Evolutionary conservation across 768 basidiomycete genomes (phyloP), one percentile per base, ranked within the genome.

Genomic region (Gloeopeniophorella convolvens): DNA sequence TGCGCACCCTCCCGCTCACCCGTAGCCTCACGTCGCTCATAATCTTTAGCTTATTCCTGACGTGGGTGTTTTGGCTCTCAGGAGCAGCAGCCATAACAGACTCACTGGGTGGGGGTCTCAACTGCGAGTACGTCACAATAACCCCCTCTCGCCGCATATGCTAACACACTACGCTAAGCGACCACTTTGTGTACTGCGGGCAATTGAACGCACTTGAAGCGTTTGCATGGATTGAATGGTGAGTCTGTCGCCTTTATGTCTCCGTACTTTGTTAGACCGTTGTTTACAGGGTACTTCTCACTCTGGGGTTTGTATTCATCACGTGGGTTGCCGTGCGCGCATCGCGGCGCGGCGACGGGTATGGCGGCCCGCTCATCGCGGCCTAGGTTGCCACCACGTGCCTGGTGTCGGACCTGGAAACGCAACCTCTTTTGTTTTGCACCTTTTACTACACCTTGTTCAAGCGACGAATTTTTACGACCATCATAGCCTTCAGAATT

Each of bases 141-240:
- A 5, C 33, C 23, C n/a, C 3, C 31, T 18, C 34, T 46, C 21
- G 35, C 31, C 15, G 23, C 18, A 18, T n/a, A 18, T 36, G 5
- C n/a, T n/a, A n/a, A n/a, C n/a, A n/a, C n/a, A n/a, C n/a, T n/a
- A n/a, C 23, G 10, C 34, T 1, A 35, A 58, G 57, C 31, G 2
- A 26, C 12, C 23, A 35, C 26, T 42, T 45, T 15, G 20, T 57
- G 20, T 57, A 52, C 42, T 58, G 57, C 27, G 36, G 50, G 27
- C 54, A 56, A 40, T 20, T 48, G 18, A 56, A 52, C 31, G 46
- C 57, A 20, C 50, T 57, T 15, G 55, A 56, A 31, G 55, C 50
- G 5, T 58, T 58, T 57, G 57, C 57, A 10, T 58, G 57, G 57
- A 43, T 58, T 5, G 50, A 52, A 43, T 58, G 57, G 57, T 58